These are phyloP conservation scores for Blastobotrys elegans DNA, from an alignment of 1,139 yeast species.

Conservation along the genomic window DNA sequence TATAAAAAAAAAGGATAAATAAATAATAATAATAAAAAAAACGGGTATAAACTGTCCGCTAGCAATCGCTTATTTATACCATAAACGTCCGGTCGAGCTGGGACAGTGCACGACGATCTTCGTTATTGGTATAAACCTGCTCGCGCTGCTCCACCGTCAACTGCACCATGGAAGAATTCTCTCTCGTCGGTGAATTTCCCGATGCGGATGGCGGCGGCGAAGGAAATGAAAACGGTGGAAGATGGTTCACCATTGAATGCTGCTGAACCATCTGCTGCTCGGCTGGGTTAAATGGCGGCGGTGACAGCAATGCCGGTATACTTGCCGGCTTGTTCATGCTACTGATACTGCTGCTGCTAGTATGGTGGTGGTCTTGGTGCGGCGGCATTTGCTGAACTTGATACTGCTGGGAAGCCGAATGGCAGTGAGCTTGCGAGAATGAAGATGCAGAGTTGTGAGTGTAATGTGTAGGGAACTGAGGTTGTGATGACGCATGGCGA, in stretches of 20 bases:
- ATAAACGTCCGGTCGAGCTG: conserved; percentile 11
- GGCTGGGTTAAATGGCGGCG: background rate
- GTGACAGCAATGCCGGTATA: background rate
- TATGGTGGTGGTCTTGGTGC: background rate
- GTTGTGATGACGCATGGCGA: background rate
- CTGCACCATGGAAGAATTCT: background rate
- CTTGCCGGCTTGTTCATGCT: background rate
- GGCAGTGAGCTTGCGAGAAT: background rate
- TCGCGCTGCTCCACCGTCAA: background rate
- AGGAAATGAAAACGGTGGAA: conserved; percentile 7
- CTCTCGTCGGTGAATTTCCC: background rate
- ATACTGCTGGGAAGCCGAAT: background rate
- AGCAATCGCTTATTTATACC: no score
- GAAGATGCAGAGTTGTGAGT: background rate
- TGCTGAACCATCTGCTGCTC: background rate
- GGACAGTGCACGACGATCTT: conserved; percentile 11
- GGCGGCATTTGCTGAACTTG: background rate
- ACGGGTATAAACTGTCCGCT: no score
- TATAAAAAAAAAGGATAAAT: background rate
- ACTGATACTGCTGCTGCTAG: background rate
- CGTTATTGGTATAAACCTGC: conserved; percentile 6
- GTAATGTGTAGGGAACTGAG: background rate
- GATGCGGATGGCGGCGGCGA: conserved; percentile 7
- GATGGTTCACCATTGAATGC: background rate
- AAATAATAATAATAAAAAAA: background rate